A percentile compares a stretch with the other conserved stretches of the same genome.
phyloP scores from a whole-genome alignment of 2,329 filamentous ascomycete species.

The Apiospora arundinis region DNA sequence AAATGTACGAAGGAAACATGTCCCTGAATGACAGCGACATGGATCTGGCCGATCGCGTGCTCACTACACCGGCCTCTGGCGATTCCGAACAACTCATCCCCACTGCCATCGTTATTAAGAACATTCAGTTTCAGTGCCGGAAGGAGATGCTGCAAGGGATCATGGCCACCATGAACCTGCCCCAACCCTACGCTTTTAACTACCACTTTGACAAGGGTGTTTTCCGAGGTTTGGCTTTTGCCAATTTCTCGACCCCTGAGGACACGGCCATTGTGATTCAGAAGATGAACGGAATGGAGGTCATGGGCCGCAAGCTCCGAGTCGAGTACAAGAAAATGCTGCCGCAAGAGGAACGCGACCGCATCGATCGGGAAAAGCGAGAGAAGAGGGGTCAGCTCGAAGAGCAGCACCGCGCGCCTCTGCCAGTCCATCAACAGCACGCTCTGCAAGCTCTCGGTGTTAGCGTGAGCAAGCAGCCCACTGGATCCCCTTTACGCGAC shows the following conservation, averaged over 20 bases:
- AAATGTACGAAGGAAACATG: conserved; percentile 43
- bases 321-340: conserved; percentile 99
- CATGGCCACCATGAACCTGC: conserved; percentile 93
- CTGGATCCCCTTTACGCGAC: conserved; percentile 62
- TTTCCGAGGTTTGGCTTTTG: conserved; percentile 94
- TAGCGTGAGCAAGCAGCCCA: conserved; percentile 67
- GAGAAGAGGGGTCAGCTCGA: conserved; percentile 95
- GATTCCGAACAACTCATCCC: conserved; percentile 90
- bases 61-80: conserved; percentile 51
- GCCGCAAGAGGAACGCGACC: conserved; percentile 88
- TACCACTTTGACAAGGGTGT: conserved; percentile 99
- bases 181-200: conserved; percentile 97
- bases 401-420: conserved; percentile 86
- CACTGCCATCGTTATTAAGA: conserved; percentile 99
- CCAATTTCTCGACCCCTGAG: conserved; percentile 95
- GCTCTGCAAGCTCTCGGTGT: conserved; percentile 82
- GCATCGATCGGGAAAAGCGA: conserved; percentile 96
- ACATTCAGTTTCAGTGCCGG: conserved; percentile 97
- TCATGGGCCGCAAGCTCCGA: conserved; percentile 90
- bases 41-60: conserved; percentile 44
- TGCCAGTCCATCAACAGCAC: conserved; percentile 77
- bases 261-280: conserved; percentile 94
- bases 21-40: conserved; percentile 48
- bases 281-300: conserved; percentile 91
- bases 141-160: conserved; percentile 92